Evolutionary conservation across 2,329 filamentous ascomycete genomes (phyloP).

Genomic region (Zymoseptoria crescenta): DNA sequence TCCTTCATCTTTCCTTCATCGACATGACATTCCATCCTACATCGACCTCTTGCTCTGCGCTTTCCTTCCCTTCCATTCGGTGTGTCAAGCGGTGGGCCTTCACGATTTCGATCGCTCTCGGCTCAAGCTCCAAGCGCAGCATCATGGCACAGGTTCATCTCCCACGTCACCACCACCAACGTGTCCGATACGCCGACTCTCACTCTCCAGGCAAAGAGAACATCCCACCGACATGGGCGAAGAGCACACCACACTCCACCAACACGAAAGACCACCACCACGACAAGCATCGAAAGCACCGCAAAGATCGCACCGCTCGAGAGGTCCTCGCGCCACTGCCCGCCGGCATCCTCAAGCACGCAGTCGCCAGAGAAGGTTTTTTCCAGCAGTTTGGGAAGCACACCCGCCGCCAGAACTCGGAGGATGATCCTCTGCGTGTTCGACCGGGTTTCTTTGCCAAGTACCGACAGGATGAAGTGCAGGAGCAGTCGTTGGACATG

Average conservation of each 20-base stretch:
- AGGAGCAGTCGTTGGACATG: background rate
- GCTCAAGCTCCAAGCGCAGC: background rate
- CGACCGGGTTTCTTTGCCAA: conserved; percentile 4
- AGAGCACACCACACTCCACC: conserved; percentile 4
- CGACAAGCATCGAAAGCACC: conserved; percentile 6
- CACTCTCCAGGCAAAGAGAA: conserved; percentile 8
- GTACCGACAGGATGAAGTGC: background rate
- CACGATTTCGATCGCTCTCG: no score
- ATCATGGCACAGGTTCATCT: conserved; percentile 4
- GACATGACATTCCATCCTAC: background rate
- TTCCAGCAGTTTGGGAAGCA: conserved; percentile 2
- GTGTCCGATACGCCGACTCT: background rate
- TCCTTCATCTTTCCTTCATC: no score
- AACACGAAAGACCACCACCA: conserved; percentile 17
- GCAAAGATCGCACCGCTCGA: background rate
- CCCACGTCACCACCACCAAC: background rate
- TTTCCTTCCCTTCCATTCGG: no score
- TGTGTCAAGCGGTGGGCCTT: background rate
- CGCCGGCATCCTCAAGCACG: conserved; percentile 8
- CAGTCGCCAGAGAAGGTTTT: conserved; percentile 1
- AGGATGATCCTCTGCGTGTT: background rate
- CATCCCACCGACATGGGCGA: conserved; percentile 7
- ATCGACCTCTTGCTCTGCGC: background rate
- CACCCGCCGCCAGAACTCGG: background rate
- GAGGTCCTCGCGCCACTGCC: conserved; percentile 5